phyloP scores from a whole-genome alignment of 768 basidiomycete species.

The Paxillus involutus region DNA sequence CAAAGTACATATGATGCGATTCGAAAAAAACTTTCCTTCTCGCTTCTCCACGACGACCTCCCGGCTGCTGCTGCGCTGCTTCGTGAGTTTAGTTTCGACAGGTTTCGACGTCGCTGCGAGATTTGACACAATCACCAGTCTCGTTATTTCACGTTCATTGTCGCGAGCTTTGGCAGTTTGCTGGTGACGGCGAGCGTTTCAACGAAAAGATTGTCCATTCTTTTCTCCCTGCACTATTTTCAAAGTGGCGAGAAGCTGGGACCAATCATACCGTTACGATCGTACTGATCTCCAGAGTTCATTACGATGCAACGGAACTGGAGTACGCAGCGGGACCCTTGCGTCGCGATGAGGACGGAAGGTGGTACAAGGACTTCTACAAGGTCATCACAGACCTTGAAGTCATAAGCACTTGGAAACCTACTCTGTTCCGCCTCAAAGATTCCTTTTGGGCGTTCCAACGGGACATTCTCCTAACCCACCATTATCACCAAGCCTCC shows the following conservation, averaged over 20 bases:
- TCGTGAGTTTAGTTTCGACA: neutral
- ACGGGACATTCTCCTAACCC: constrained; percentile 85
- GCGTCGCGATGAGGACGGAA: constrained; percentile 68
- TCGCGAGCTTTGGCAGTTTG: constrained; percentile 94
- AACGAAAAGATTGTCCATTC: constrained; percentile 98
- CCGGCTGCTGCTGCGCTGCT: constrained; percentile 5
- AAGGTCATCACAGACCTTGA: constrained; percentile 95
- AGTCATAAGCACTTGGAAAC: constrained; percentile 83
- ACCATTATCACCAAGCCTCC: constrained; percentile 78
- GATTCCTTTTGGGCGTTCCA: constrained; percentile 90
- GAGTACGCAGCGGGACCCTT: constrained; percentile 84
- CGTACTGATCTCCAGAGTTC: constrained; percentile 90
- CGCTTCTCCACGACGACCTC: neutral
- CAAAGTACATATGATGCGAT: no score
- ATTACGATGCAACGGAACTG: constrained; percentile 79
- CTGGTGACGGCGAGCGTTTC: constrained; percentile 93
- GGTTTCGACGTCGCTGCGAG: neutral
- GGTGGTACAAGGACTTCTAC: constrained; percentile 94
- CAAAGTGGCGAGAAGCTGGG: constrained; percentile 77
- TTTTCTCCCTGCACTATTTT: constrained; percentile 87
- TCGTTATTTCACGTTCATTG: constrained; percentile 65
- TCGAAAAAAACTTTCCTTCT: neutral
- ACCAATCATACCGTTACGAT: constrained; percentile 95
- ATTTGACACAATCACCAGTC: neutral
- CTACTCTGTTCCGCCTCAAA: constrained; percentile 83